These are phyloP conservation scores for Dipodascopsis tothii DNA, from an alignment of 805 yeast species.

Conservation along the genomic window DNA sequence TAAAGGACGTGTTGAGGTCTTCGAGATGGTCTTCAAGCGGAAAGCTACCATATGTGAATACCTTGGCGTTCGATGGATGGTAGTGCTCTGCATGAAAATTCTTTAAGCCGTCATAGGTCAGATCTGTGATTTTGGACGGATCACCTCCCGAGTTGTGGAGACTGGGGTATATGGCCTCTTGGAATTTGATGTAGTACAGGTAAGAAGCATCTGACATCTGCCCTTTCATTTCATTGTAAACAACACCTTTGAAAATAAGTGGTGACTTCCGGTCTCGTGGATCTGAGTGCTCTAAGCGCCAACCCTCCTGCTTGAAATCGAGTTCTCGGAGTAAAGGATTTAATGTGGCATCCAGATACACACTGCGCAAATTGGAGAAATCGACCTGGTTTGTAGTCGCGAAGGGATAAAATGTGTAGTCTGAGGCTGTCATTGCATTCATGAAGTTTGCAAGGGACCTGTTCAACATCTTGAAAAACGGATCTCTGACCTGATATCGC, in stretches of 20 bases:
- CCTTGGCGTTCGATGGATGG: constrained; percentile 83
- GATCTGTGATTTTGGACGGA: constrained; percentile 67
- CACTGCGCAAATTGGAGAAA: constrained; percentile 73
- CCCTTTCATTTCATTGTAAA: constrained; percentile 97
- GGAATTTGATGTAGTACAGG: constrained; percentile 74
- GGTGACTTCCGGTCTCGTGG: constrained; percentile 48
- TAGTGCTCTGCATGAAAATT: constrained; percentile 70
- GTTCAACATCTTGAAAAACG: constrained; percentile 94
- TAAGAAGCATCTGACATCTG: constrained; percentile 86
- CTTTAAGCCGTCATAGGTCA: constrained; percentile 65
- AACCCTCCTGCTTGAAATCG: constrained; percentile 93
- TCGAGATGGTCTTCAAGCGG: constrained; percentile 55
- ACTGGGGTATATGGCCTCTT: constrained; percentile 74
- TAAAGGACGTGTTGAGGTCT: constrained; percentile 46
- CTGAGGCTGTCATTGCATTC: constrained; percentile 99
- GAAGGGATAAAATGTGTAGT: constrained; percentile 91
- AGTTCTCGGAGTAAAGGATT: constrained; percentile 68
- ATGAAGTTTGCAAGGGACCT: constrained; percentile 90
- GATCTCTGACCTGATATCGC: constrained; percentile 90
- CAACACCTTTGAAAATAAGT: constrained; percentile 84
- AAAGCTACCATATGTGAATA: constrained; percentile 81
- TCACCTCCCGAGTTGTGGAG: constrained; percentile 92
- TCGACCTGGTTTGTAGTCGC: constrained; percentile 85
- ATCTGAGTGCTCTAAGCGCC: constrained; percentile 80
- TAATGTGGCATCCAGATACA: constrained; percentile 80